Evolutionary conservation across 345 rosid genomes (phyloP).

Genomic region (Salix caprea): DNA sequence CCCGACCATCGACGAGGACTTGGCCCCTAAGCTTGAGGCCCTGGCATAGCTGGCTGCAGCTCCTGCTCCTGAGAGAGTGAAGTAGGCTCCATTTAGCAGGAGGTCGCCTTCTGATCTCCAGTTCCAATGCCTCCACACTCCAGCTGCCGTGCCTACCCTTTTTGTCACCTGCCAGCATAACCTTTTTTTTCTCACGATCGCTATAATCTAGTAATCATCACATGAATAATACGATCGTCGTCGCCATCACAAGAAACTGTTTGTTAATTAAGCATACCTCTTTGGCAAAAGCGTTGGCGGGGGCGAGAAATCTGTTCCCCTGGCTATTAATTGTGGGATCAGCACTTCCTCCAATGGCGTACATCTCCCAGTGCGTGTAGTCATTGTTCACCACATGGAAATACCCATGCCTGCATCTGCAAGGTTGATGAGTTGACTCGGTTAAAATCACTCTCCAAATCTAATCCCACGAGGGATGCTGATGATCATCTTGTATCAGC

Average conservation of each 20-base stretch:
- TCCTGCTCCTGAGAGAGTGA: constrained; percentile 24
- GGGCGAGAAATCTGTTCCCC: constrained; percentile 25
- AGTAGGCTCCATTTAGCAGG: constrained; percentile 22
- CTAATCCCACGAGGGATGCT: neutral
- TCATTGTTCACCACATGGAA: constrained; percentile 27
- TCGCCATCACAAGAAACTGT: neutral
- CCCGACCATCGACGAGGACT: constrained; percentile 28
- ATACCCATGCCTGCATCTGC: constrained; percentile 27
- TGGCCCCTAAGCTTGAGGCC: constrained; percentile 28
- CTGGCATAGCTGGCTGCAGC: constrained; percentile 28
- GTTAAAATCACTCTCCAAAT: neutral
- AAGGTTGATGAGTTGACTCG: neutral
- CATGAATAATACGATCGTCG: too few species aligned
- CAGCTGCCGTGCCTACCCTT: constrained; percentile 4
- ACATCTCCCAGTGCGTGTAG: constrained; percentile 30
- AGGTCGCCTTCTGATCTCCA: constrained; percentile 31
- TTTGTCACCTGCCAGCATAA: constrained; percentile 18
- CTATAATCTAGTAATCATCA: neutral
- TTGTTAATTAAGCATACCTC: constrained; percentile 3
- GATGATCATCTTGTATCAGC: neutral
- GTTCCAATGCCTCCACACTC: constrained; percentile 16
- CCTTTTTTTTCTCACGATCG: neutral
- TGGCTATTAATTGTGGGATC: constrained; percentile 26
- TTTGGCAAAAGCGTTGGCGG: constrained; percentile 18
- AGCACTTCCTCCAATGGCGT: constrained; percentile 28